A percentile compares a stretch with the other conserved stretches of the same genome.
These are phyloP conservation scores for Rhazya stricta DNA, from an alignment of 257 asterid species.

Conservation along the genomic window DNA sequence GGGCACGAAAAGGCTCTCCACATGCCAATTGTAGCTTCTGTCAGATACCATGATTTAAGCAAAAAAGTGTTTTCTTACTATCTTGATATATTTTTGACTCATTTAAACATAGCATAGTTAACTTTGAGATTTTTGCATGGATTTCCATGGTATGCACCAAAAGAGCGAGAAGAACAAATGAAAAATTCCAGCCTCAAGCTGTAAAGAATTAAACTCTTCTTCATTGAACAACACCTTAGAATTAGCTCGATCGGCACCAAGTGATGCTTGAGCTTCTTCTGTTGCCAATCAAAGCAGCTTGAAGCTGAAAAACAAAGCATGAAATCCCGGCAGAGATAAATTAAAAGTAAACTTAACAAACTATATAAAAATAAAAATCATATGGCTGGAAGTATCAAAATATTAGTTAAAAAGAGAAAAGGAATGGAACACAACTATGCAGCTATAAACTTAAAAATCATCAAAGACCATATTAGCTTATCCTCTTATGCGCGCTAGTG, in stretches of 20 bases:
- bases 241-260: conserved; percentile 54
- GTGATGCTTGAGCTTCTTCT: conserved; percentile 66
- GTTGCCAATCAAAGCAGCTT: conserved; percentile 69
- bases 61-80: background rate
- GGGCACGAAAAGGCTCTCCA: background rate
- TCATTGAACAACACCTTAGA: conserved; percentile 50
- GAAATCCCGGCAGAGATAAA: background rate
- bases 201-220: conserved; percentile 73
- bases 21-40: background rate
- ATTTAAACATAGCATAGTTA: background rate
- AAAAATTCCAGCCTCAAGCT: conserved; percentile 42
- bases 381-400: background rate
- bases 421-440: background rate
- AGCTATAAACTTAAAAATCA: background rate
- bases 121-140: background rate
- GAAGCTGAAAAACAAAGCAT: conserved; percentile 29
- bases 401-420: background rate
- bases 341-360: background rate
- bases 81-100: background rate
- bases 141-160: background rate
- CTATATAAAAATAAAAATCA: background rate
- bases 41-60: background rate
- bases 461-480: background rate
- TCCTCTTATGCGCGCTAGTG: background rate
- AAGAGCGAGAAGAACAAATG: background rate